A percentile compares a stretch with the other conserved stretches of the same genome.
Conservation (phyloP, 768 basidiomycete genomes). For the Pisolithus orientalis region DNA sequence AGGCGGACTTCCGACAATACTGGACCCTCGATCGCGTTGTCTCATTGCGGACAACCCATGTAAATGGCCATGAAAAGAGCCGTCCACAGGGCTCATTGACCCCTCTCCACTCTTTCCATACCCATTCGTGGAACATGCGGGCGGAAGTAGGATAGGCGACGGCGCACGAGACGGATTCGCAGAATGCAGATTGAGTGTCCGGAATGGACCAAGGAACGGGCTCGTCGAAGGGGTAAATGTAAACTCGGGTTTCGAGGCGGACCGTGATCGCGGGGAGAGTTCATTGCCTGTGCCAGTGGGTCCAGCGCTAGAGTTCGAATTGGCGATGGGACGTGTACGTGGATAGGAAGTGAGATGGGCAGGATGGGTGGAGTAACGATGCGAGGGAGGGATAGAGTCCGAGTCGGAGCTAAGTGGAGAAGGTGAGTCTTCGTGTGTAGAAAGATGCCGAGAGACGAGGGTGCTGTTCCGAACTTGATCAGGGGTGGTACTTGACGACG, state of each 20-base stretch:
- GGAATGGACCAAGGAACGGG: slow-evolving; percentile 74
- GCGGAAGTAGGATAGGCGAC: slow-evolving; percentile 63
- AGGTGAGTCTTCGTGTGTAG: slow-evolving; percentile 54
- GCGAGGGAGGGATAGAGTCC: slow-evolving; percentile 28
- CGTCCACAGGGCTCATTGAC: slow-evolving; percentile 31
- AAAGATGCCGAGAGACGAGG: slow-evolving; percentile 26
- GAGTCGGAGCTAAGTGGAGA: slow-evolving; percentile 70
- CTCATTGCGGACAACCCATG: slow-evolving; percentile 3
- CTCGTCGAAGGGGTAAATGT: slow-evolving; percentile 65
- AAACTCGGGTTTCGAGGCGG: slow-evolving; percentile 29
- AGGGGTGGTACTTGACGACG: slow-evolving; percentile 11
- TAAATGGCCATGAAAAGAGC: slow-evolving; percentile 12
- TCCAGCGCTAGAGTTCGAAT: neutral
- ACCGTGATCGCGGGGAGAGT: slow-evolving; percentile 17
- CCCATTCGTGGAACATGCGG: slow-evolving; percentile 23
- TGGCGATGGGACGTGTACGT: too few relatives aligned
- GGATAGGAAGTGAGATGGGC: slow-evolving; percentile 13
- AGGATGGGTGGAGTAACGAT: slow-evolving; percentile 9
- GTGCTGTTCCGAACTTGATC: slow-evolving; percentile 2
- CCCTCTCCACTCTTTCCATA: slow-evolving; percentile 20
- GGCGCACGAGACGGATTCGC: slow-evolving; percentile 65
- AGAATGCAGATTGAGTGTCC: slow-evolving; percentile 70
- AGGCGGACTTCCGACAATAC: slow-evolving; percentile 35
- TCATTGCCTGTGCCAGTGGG: slow-evolving; percentile 25
- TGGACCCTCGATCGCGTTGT: slow-evolving; percentile 23